phyloP scores from a whole-genome alignment of 352 stramenopile species.

The Phytophthora brassicae region DNA sequence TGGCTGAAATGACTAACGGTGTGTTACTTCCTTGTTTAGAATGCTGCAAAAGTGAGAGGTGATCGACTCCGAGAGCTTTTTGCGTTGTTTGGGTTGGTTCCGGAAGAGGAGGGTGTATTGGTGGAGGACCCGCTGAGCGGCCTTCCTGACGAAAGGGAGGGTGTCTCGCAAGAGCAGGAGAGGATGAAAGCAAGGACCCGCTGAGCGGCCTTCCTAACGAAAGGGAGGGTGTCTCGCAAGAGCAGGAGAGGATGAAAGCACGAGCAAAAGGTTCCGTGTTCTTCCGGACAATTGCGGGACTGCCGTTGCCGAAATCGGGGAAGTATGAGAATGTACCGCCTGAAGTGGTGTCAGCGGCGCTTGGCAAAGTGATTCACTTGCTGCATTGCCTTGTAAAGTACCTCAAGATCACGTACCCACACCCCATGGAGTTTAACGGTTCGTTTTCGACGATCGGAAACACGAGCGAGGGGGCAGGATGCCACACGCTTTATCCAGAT shows the following conservation, averaged over 20 bases:
- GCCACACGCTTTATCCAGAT: constrained; percentile 84
- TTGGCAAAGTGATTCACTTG: constrained; percentile 80
- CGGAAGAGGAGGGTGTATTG: constrained; percentile 18
- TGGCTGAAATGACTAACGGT: constrained; percentile 1
- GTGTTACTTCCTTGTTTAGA: constrained; percentile 33
- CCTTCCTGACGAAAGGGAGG: constrained; percentile 28
- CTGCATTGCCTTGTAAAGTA: constrained; percentile 72
- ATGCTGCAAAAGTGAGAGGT: constrained; percentile 59
- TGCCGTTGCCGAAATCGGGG: constrained; percentile 74
- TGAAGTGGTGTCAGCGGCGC: constrained; percentile 67
- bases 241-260: constrained; percentile 17
- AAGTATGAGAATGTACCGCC: constrained; percentile 71
- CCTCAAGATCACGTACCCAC: constrained; percentile 65
- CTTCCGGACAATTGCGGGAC: constrained; percentile 65
- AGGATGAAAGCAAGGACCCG: constrained; percentile 20
- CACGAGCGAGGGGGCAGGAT: constrained; percentile 72
- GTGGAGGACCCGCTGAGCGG: constrained; percentile 25
- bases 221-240: constrained; percentile 17
- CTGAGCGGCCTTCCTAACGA: constrained; percentile 30
- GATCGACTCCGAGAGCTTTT: constrained; percentile 76
- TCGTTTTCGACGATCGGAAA: constrained; percentile 87
- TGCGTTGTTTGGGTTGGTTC: constrained; percentile 46
- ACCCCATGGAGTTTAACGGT: constrained; percentile 87
- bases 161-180: constrained; percentile 18
- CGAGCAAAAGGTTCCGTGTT: constrained; percentile 28